phyloP scores from a whole-genome alignment of 306 rosid genomes.

The Citrullus amarus region DNA sequence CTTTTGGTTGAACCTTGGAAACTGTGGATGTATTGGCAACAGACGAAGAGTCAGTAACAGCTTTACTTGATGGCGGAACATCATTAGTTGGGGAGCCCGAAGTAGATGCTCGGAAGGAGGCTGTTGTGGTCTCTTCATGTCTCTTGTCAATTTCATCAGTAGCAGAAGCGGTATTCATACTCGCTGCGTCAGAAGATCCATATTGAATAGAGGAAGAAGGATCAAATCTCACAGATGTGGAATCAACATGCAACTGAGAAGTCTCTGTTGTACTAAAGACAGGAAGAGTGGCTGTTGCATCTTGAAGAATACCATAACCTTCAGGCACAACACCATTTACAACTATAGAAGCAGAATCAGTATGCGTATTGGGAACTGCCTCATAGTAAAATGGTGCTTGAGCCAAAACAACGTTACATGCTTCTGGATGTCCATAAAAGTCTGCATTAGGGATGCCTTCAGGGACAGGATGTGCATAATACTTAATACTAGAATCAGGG shows the following conservation, averaged over 20 bases:
- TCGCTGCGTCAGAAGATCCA: constrained; percentile 4
- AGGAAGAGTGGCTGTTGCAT: constrained; percentile 30
- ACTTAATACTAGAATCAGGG: constrained; percentile 41
- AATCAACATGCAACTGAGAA: constrained; percentile 12
- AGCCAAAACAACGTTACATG: constrained; percentile 35
- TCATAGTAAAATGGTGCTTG: constrained; percentile 52
- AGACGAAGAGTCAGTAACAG: constrained; percentile 23
- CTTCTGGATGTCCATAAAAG: constrained; percentile 49
- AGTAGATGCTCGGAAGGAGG: constrained; percentile 39
- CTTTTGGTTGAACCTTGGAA: constrained; percentile 66
- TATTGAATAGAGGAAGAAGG: constrained; percentile 11
- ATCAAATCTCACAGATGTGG: constrained; percentile 17
- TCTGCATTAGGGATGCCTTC: constrained; percentile 32
- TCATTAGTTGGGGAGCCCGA: constrained; percentile 23
- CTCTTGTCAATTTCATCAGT: constrained; percentile 24
- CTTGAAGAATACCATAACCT: constrained; percentile 47
- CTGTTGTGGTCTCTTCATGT: constrained; percentile 35
- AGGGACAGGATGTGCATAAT: constrained; percentile 45
- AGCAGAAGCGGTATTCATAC: constrained; percentile 14
- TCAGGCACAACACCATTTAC: constrained; percentile 38
- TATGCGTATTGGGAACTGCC: constrained; percentile 39
- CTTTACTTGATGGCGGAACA: constrained; percentile 21
- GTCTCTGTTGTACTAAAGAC: constrained; percentile 16
- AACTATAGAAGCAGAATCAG: constrained; percentile 36
- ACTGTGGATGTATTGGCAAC: constrained; percentile 30